Evolutionary conservation across 768 basidiomycete species (phyloP).

Genomic region (Agaricus blazei): DNA sequence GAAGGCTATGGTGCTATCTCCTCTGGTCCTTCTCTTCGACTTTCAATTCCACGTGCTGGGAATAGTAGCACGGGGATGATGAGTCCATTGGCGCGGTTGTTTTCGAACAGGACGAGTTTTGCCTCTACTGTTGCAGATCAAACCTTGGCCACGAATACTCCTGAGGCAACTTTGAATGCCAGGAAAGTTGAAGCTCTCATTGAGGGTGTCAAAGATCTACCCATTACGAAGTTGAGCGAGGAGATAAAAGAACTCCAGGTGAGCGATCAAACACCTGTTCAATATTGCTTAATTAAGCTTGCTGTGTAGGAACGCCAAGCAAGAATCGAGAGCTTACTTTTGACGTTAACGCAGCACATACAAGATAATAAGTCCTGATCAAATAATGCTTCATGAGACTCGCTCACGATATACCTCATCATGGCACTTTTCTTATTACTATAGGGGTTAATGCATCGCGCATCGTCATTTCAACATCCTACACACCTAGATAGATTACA

Average conservation of each 20-base stretch:
- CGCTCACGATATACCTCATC: too few species aligned
- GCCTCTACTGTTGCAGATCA: slow-evolving; percentile 18
- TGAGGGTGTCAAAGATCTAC: slow-evolving; percentile 58
- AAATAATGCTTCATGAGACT: too few species aligned
- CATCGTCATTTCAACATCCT: too few species aligned
- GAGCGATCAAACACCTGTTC: slow-evolving; percentile 12
- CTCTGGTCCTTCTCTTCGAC: background rate
- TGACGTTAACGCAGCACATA: slow-evolving; percentile 28
- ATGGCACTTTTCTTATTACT: too few species aligned
- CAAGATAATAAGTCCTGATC: too few species aligned
- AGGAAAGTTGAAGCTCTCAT: slow-evolving; percentile 56
- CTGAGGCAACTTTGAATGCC: slow-evolving; percentile 35
- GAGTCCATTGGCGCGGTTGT: slow-evolving; percentile 12
- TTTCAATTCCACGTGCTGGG: slow-evolving; percentile 2
- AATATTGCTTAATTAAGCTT: background rate
- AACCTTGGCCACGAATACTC: background rate
- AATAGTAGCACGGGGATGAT: slow-evolving; percentile 10
- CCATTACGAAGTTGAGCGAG: slow-evolving; percentile 62
- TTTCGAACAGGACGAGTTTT: slow-evolving; percentile 8
- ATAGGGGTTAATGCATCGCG: too few species aligned
- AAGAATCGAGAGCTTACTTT: slow-evolving; percentile 67
- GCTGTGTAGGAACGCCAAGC: slow-evolving; percentile 60
- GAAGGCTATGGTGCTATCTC: background rate
- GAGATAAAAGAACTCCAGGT: slow-evolving; percentile 86
- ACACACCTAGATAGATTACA: too few species aligned